Conservation (phyloP, 306 rosid genomes). For the Phaseolus lunatus region DNA sequence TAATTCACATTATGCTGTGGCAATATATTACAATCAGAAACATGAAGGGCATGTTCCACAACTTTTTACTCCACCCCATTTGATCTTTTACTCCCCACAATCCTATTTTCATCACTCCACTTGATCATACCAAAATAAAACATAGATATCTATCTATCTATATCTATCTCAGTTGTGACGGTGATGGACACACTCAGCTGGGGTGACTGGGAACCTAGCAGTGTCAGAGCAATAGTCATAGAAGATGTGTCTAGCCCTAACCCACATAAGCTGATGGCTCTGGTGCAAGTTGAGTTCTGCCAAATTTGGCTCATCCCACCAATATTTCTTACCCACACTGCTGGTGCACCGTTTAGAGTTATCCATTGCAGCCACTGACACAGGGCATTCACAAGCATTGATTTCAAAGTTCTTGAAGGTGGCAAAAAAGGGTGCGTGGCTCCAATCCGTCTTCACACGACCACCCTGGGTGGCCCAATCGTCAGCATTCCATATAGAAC, state of each 20-base stretch:
- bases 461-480: slow-evolving; percentile 99
- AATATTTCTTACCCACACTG: slow-evolving; percentile 61
- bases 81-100: background rate
- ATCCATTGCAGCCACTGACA: slow-evolving; percentile 49
- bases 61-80: background rate
- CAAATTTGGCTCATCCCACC: slow-evolving; percentile 90
- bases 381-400: slow-evolving; percentile 71
- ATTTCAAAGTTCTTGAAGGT: slow-evolving; percentile 72
- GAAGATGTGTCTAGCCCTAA: slow-evolving; percentile 82
- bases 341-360: slow-evolving; percentile 62
- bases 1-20: slow-evolving; percentile 26
- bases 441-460: slow-evolving; percentile 89
- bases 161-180: slow-evolving; percentile 40
- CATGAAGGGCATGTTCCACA: slow-evolving; percentile 50
- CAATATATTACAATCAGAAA: slow-evolving; percentile 36
- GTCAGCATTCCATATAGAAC: slow-evolving; percentile 97
- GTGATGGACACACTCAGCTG: slow-evolving; percentile 85
- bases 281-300: slow-evolving; percentile 77
- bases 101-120: background rate
- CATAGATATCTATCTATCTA: background rate
- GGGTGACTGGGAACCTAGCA: slow-evolving; percentile 69
- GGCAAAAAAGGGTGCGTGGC: slow-evolving; percentile 80
- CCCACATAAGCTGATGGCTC: slow-evolving; percentile 90
- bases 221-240: slow-evolving; percentile 85
- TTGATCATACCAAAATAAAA: background rate